phyloP scores from a whole-genome alignment of 352 stramenopile genomes.

The Phytophthora palmivora region DNA sequence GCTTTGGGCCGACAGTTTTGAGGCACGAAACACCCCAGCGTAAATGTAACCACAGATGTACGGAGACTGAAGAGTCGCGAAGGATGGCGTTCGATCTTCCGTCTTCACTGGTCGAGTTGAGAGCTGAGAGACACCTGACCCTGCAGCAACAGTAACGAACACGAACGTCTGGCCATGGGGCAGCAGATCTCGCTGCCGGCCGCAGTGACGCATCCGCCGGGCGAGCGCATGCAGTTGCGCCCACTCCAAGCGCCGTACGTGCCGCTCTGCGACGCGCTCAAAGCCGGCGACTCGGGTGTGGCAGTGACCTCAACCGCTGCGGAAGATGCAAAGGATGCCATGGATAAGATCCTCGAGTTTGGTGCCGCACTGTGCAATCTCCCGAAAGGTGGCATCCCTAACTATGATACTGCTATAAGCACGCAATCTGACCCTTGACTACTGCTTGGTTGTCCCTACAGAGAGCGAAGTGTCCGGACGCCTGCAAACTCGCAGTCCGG shows the following conservation, averaged over 20 bases:
- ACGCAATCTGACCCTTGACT: background rate
- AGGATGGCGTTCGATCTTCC: background rate
- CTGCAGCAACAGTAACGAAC: constrained; percentile 5
- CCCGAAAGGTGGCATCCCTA: constrained; percentile 60
- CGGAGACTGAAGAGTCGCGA: constrained; percentile 29
- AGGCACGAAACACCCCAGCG: no score
- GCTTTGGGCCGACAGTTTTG: no score
- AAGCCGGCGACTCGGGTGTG: constrained; percentile 51
- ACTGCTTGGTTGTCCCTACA: constrained; percentile 9
- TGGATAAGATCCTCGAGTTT: constrained; percentile 83
- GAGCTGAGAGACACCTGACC: constrained; percentile 7
- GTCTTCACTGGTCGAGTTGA: constrained; percentile 24
- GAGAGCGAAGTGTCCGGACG: constrained; percentile 47
- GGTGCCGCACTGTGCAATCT: constrained; percentile 50
- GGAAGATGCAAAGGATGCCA: constrained; percentile 70
- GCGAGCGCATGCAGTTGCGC: constrained; percentile 25
- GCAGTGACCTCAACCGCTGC: constrained; percentile 31
- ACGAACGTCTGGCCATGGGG: constrained; percentile 46
- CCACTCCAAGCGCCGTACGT: constrained; percentile 56
- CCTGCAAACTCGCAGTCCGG: constrained; percentile 34
- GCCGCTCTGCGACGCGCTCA: constrained; percentile 66
- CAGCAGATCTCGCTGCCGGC: constrained; percentile 55
- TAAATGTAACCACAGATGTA: no score
- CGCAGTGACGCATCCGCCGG: constrained; percentile 17
- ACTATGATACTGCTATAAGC: no score